Conservation (phyloP, 2,329 filamentous ascomycete species). For the Lachnellula arida region DNA sequence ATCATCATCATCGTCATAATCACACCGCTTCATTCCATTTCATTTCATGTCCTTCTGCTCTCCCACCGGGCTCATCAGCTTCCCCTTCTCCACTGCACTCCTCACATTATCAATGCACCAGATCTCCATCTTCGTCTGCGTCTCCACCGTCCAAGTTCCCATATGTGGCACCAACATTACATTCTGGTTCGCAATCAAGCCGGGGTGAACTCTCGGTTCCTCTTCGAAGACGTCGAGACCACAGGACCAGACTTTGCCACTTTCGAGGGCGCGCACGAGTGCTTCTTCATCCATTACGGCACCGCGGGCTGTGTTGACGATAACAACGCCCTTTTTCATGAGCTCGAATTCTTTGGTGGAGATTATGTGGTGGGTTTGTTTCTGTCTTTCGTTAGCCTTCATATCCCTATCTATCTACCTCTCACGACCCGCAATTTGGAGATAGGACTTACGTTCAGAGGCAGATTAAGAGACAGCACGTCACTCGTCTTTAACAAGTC, state of each 20-base stretch:
- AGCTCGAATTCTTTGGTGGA: slow-evolving; percentile 63
- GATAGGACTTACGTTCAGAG: slow-evolving; percentile 64
- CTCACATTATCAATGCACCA: slow-evolving; percentile 69
- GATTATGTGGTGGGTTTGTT: slow-evolving; percentile 70
- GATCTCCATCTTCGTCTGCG: slow-evolving; percentile 63
- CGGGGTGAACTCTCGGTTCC: slow-evolving; percentile 71
- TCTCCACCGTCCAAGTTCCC: slow-evolving; percentile 75
- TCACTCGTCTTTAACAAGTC: slow-evolving; percentile 66
- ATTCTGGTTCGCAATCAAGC: slow-evolving; percentile 63
- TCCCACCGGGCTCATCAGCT: slow-evolving; percentile 63
- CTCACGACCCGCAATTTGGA: background rate
- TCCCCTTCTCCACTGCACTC: slow-evolving; percentile 56
- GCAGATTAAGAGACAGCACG: slow-evolving; percentile 75
- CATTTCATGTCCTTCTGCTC: slow-evolving; percentile 54
- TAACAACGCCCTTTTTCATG: slow-evolving; percentile 74
- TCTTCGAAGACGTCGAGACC: slow-evolving; percentile 82
- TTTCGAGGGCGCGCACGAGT: slow-evolving; percentile 66
- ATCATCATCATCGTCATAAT: no score
- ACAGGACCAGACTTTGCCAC: slow-evolving; percentile 63
- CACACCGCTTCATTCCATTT: background rate
- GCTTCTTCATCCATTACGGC: slow-evolving; percentile 79
- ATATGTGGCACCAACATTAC: slow-evolving; percentile 79
- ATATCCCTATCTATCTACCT: background rate
- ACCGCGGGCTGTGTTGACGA: slow-evolving; percentile 80
- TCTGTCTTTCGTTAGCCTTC: slow-evolving; percentile 30